Percentiles rank a stretch among this genome's conserved stretches.
phyloP scores from a whole-genome alignment of 768 basidiomycete genomes.

The Termitomyces sp. region DNA sequence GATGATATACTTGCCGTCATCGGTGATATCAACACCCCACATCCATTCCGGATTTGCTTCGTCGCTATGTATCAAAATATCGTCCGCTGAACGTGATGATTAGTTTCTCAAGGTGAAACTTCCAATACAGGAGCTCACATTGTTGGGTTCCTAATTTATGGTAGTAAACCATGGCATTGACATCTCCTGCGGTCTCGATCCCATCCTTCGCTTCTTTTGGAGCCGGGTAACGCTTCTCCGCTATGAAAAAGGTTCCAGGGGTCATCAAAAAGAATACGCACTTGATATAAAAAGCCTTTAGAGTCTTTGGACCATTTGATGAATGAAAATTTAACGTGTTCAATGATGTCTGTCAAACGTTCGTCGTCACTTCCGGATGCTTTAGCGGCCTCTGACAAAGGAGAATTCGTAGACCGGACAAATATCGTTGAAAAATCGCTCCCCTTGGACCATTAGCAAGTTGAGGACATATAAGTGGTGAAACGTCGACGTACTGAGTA shows the following conservation, averaged over 20 bases:
- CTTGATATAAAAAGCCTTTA: constrained; percentile 83
- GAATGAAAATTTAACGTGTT: constrained; percentile 71
- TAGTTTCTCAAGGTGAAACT: neutral
- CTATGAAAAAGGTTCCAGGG: constrained; percentile 4
- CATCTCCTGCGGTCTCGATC: constrained; percentile 55
- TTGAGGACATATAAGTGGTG: neutral
- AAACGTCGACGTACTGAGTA: constrained; percentile 41
- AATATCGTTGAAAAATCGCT: constrained; percentile 71
- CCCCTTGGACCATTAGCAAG: constrained; percentile 36
- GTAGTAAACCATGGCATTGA: constrained; percentile 72
- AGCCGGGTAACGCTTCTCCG: constrained; percentile 51
- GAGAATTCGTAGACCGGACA: constrained; percentile 55
- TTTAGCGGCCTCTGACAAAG: constrained; percentile 40
- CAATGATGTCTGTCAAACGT: constrained; percentile 59
- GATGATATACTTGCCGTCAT: constrained; percentile 62
- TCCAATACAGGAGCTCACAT: constrained; percentile 30
- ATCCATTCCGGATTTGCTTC: constrained; percentile 59
- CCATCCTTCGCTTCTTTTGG: constrained; percentile 39
- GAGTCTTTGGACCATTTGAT: constrained; percentile 74
- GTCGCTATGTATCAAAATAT: constrained; percentile 63
- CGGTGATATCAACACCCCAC: constrained; percentile 50
- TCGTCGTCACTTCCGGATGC: constrained; percentile 38
- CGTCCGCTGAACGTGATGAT: constrained; percentile 41
- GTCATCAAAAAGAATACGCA: constrained; percentile 8
- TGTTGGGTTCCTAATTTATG: constrained; percentile 70